Evolutionary conservation across 352 stramenopile species (phyloP).

Genomic region (Phytophthora pseudosyringae): DNA sequence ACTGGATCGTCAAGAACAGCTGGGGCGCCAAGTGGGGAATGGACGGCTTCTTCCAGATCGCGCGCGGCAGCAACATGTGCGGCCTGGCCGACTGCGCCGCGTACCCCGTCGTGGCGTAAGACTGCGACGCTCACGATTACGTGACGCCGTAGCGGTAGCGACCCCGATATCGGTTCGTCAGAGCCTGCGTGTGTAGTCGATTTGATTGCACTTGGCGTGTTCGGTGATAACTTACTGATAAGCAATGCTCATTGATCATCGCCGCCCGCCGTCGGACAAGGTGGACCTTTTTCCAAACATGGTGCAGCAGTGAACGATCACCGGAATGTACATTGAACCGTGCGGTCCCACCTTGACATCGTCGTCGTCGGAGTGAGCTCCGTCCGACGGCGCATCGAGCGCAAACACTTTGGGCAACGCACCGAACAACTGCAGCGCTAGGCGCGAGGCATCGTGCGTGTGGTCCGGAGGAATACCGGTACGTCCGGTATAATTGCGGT

Average conservation of each 20-base stretch:
- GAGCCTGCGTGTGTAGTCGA: slow-evolving; percentile 9
- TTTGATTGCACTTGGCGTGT: slow-evolving; percentile 6
- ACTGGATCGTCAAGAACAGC: slow-evolving; percentile 99
- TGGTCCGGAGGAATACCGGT: slow-evolving; percentile 2
- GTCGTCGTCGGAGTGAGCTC: slow-evolving; percentile 14
- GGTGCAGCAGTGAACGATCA: slow-evolving; percentile 27
- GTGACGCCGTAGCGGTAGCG: slow-evolving; percentile 1
- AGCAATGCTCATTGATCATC: not conserved
- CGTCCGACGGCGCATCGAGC: slow-evolving; percentile 9
- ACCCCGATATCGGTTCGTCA: slow-evolving; percentile 6
- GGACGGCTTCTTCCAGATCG: slow-evolving; percentile 96
- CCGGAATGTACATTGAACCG: slow-evolving; percentile 21
- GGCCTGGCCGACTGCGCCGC: slow-evolving; percentile 87
- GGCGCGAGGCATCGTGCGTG: not conserved
- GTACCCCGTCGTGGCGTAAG: slow-evolving; percentile 78
- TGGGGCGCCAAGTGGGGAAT: slow-evolving; percentile 94
- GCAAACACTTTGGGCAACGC: slow-evolving; percentile 16
- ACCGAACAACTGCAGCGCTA: not conserved
- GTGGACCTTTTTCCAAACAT: slow-evolving; percentile 29
- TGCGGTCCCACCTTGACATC: slow-evolving; percentile 10
- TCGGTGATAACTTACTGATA: not conserved
- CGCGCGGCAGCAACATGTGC: slow-evolving; percentile 91
- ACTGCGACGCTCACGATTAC: not conserved
- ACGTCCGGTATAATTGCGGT: not conserved
- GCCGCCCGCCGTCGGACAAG: slow-evolving; percentile 41